Conservation (phyloP, 192 early-diverging fungal species). For the Backusella tuberculispora region DNA sequence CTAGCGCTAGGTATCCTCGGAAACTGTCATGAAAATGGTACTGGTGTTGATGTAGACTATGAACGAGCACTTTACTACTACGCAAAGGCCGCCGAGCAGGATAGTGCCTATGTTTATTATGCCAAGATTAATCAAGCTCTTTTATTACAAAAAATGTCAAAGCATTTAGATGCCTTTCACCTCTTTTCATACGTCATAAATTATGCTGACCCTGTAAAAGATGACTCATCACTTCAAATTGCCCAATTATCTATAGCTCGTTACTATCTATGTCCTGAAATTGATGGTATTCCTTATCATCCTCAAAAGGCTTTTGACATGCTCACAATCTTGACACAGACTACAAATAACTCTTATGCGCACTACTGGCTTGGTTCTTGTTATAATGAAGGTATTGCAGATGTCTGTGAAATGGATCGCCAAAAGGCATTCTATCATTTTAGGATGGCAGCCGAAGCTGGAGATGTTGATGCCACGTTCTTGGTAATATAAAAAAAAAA, state of each 20-base stretch:
- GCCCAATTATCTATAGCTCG: conserved; percentile 40
- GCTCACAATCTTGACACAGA: conserved; percentile 11
- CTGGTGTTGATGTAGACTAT: conserved; percentile 34
- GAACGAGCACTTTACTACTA: conserved; percentile 38
- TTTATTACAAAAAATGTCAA: conserved; percentile 34
- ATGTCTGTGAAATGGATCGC: conserved; percentile 29
- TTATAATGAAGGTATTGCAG: conserved; percentile 43
- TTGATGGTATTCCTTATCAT: conserved; percentile 26
- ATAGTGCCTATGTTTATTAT: conserved; percentile 11
- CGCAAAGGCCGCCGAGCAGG: conserved; percentile 35
- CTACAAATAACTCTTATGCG: conserved; percentile 21
- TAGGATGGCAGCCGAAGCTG: conserved; percentile 27
- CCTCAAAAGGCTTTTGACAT: conserved; percentile 28
- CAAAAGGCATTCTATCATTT: conserved; percentile 39
- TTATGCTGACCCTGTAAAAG: not conserved
- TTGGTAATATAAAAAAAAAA: conserved; percentile 26
- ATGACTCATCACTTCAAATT: conserved; percentile 2
- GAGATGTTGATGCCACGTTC: conserved; percentile 38
- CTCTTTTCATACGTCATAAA: conserved; percentile 25
- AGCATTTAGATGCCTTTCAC: conserved; percentile 32
- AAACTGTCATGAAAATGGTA: conserved; percentile 42
- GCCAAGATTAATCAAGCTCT: conserved; percentile 37
- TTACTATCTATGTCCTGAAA: conserved; percentile 35
- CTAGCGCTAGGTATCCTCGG: conserved; percentile 38
- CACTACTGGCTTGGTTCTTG: conserved; percentile 43